Conservation (phyloP, 371 early-diverging fungal species). For the Mortierella sp. region DNA sequence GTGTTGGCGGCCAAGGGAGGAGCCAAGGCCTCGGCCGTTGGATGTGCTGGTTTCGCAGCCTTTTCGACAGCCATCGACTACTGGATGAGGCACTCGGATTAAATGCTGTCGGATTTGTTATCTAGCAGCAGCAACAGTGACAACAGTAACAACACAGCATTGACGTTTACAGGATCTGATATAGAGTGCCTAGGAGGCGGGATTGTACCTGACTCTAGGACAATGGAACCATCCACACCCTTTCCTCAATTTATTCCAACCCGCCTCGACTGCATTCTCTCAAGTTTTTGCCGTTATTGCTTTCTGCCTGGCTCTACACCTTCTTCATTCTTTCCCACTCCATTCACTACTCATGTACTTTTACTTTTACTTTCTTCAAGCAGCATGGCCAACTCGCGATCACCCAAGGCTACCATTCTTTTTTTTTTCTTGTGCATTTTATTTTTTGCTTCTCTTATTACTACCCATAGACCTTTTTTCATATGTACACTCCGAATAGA, state of each 20-base stretch:
- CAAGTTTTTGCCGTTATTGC: not conserved
- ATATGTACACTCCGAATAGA: constrained; percentile 16
- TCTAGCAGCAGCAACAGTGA: not conserved
- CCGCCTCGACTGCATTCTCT: not conserved
- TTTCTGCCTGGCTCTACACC: not conserved
- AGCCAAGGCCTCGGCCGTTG: constrained; percentile 81
- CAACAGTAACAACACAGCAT: not conserved
- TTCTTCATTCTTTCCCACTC: not conserved
- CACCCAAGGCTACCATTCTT: not conserved
- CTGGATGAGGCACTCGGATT: constrained; percentile 70
- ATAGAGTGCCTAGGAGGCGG: not conserved
- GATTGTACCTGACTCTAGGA: not conserved
- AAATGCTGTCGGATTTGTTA: not conserved
- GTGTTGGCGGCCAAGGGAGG: constrained; percentile 86
- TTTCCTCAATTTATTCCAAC: not conserved
- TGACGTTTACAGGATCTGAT: not conserved
- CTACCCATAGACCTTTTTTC: constrained; percentile 17
- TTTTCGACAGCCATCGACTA: constrained; percentile 95
- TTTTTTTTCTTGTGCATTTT: not conserved
- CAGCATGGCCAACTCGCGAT: not conserved
- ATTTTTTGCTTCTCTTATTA: not conserved
- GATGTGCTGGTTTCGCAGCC: constrained; percentile 96
- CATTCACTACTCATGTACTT: constrained; percentile 1
- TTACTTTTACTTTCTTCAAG: not conserved
- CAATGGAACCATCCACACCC: not conserved